Evolutionary conservation across 257 asterid genomes (phyloP).

Genomic region (Nicotiana paniculata): DNA sequence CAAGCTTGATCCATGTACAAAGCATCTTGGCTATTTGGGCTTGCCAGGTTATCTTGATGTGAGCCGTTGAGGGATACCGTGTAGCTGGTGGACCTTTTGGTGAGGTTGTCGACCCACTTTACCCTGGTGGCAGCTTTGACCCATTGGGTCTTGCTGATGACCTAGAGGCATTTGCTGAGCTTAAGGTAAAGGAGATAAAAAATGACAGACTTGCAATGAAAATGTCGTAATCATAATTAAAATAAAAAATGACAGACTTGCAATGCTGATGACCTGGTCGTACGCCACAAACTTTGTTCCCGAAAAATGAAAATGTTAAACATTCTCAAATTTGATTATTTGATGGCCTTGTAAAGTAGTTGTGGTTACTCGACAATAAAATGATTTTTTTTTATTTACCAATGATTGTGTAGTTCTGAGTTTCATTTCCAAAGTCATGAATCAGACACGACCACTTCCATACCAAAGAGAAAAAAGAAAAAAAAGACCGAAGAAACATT

Average conservation of each 20-base stretch:
- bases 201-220: conserved; percentile 4
- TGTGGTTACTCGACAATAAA: not conserved
- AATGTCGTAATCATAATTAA: too few relatives aligned
- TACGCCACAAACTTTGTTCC: not conserved
- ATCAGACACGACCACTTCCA: not conserved
- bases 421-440: not conserved
- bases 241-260: conserved; percentile 27
- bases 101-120: conserved; percentile 18
- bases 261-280: not conserved
- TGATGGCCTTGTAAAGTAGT: not conserved
- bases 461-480: not conserved
- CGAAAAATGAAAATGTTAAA: not conserved
- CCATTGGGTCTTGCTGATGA: conserved; percentile 35
- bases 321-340: not conserved
- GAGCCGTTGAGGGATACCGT: conserved; percentile 74
- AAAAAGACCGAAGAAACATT: not conserved
- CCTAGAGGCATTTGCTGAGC: conserved; percentile 47
- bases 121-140: conserved; percentile 23
- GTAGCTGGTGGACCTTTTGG: conserved; percentile 19
- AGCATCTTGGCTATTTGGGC: conserved; percentile 78
- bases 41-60: conserved; percentile 54
- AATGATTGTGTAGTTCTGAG: not conserved
- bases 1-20: conserved; percentile 61
- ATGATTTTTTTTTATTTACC: not conserved
- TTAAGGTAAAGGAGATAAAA: conserved; percentile 57